Conservation (phyloP, 768 basidiomycete genomes). For the Agaricus bisporus region DNA sequence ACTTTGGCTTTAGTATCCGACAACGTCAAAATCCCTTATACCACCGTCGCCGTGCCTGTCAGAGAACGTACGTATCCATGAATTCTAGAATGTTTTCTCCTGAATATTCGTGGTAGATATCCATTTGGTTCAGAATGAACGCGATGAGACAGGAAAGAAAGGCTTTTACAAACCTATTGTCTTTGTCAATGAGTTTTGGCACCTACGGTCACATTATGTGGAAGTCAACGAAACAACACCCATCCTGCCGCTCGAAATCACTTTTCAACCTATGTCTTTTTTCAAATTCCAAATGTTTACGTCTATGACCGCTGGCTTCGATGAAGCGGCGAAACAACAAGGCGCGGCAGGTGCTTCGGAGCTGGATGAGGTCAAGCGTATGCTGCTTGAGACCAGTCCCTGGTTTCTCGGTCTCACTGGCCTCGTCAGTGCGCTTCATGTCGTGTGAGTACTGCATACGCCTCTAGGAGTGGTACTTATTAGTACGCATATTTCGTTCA, state of each 20-base stretch:
- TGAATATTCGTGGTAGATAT: constrained; percentile 42
- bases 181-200: constrained; percentile 96
- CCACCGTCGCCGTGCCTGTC: constrained; percentile 52
- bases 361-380: constrained; percentile 92
- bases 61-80: constrained; percentile 48
- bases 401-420: constrained; percentile 84
- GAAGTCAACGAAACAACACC: constrained; percentile 85
- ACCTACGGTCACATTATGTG: constrained; percentile 71
- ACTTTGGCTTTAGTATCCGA: constrained; percentile 85
- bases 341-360: constrained; percentile 59
- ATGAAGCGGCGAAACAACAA: constrained; percentile 77
- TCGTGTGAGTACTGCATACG: constrained; percentile 49
- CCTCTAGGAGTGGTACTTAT: constrained; percentile 27
- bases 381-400: constrained; percentile 85
- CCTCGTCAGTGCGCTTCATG: constrained; percentile 81
- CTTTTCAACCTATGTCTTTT: constrained; percentile 79
- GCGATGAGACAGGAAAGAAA: constrained; percentile 59
- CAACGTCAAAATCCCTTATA: constrained; percentile 43
- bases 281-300: constrained; percentile 87
- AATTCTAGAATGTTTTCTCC: background rate
- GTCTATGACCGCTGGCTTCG: constrained; percentile 79
- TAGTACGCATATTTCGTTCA: constrained; percentile 23
- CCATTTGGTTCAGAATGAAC: constrained; percentile 48
- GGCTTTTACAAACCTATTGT: constrained; percentile 83
- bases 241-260: constrained; percentile 71